These are phyloP conservation scores for Trypanosoma boissoni DNA, from an alignment of 208 protist genomes.

Conservation along the genomic window DNA sequence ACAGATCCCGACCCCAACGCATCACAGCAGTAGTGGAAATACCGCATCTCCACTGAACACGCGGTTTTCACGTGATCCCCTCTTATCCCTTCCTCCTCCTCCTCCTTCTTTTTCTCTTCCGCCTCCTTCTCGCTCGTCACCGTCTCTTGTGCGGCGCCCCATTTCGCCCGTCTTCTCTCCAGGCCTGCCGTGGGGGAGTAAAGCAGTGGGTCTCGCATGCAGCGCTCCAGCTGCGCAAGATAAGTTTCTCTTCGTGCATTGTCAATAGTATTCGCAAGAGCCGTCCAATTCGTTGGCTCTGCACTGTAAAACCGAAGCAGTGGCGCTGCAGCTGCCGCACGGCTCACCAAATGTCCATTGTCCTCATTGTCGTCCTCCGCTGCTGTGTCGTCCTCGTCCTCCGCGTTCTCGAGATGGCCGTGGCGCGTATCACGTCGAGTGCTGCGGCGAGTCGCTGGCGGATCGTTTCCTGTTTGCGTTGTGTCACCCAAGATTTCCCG, in stretches of 20 bases:
- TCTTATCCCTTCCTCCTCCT: no score
- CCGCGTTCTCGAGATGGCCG: no score
- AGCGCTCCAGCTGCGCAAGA: slow-evolving; percentile 21
- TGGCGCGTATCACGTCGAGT: no score
- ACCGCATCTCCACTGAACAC: background rate
- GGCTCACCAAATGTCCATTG: background rate
- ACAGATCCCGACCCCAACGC: background rate
- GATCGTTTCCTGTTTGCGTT: no score
- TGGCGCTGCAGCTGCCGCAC: background rate
- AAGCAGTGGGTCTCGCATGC: slow-evolving; percentile 29
- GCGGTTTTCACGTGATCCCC: no score
- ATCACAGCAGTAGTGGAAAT: slow-evolving; percentile 1
- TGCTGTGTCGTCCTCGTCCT: no score
- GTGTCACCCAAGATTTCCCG: no score
- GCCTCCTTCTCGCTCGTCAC: no score
- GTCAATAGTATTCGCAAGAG: slow-evolving; percentile 19
- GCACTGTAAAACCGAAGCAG: slow-evolving; percentile 7
- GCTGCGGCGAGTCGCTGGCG: no score
- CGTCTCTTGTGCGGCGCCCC: no score
- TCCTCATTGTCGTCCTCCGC: no score
- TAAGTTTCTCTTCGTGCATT: slow-evolving; percentile 13
- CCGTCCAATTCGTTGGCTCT: slow-evolving; percentile 11
- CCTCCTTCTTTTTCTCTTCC: no score
- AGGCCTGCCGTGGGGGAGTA: slow-evolving; percentile 22
- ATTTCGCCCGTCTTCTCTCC: background rate